Evolutionary conservation across 2,329 filamentous ascomycete genomes (phyloP).

Genomic region (Ceratocystis huliohia): DNA sequence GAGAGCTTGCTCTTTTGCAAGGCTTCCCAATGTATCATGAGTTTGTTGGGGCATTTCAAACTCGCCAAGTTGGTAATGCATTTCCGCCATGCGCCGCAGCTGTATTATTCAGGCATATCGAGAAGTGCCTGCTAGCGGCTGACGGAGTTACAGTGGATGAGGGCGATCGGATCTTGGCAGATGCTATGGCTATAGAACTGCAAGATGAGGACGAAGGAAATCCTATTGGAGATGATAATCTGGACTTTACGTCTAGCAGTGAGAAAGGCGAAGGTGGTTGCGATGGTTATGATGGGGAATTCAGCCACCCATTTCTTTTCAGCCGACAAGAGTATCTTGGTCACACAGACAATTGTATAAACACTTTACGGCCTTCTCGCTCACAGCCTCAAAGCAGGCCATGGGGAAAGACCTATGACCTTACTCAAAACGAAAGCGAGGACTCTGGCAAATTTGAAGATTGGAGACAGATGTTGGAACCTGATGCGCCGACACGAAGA

Average conservation of each 20-base stretch:
- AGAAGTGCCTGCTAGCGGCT: slow-evolving; percentile 33
- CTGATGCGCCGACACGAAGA: not conserved
- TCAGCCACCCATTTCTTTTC: not conserved
- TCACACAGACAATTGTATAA: not conserved
- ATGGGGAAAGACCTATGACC: not conserved
- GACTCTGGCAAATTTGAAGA: not conserved
- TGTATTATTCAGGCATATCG: slow-evolving; percentile 38
- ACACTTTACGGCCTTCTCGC: not conserved
- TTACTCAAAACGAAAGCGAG: not conserved
- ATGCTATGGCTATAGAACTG: slow-evolving; percentile 19
- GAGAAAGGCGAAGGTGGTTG: not conserved
- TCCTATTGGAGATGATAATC: not conserved
- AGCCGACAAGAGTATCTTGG: not conserved
- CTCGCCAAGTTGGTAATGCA: slow-evolving; percentile 65
- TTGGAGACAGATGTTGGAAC: slow-evolving; percentile 10
- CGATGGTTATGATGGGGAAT: not conserved
- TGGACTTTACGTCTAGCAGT: not conserved
- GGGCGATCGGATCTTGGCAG: slow-evolving; percentile 12
- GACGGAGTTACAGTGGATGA: slow-evolving; percentile 28
- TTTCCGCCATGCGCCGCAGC: slow-evolving; percentile 52
- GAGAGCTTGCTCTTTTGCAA: slow-evolving; percentile 57
- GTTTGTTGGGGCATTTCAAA: slow-evolving; percentile 40
- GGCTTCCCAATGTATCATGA: slow-evolving; percentile 51
- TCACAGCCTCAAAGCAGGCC: not conserved
- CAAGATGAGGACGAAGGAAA: slow-evolving; percentile 3